Evolutionary conservation across 345 rosid species (phyloP), one percentile per base, ranked within the genome.

Genomic region (Euclidium syriacum): DNA sequence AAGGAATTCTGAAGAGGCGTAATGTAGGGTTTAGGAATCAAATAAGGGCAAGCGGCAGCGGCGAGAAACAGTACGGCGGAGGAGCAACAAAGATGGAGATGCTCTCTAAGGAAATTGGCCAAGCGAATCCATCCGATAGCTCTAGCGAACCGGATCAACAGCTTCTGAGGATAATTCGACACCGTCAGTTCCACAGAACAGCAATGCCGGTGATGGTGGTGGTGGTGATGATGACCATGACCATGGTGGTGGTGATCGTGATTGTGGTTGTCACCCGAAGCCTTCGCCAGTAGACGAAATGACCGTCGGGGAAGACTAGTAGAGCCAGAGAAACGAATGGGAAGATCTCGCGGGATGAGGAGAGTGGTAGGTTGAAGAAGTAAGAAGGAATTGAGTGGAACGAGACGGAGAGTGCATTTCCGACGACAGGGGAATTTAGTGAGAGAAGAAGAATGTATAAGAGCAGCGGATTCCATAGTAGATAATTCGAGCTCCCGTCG

Each of bases 21-120:
- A 67, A 77, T 78, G 29, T 72, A 73, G 2, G 81, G 74, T 66
- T 84, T 81, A 2, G 97, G 97, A 16, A 79, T 50, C 29, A 90
- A 46, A 63, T 63, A 83, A 60, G 99, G 97, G 54, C 92, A 85
- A 51, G 62, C 87, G 7, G 88, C 90, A n/a, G 95, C 91, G 2
- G 84, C 86, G 0, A 94, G 14, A 72, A 94, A 94, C 73, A 94
- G 20, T 11, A 62, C 88, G 12, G 90, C 71, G 42, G 99, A 78
- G 65, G 85, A 84, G 72, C 96, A 85, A 61, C 97, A 90, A 41
- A 79, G 83, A 42, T 80, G 91, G 62, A 94, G 79, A 64, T 94
- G 74, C 84, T 94, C 99, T 42, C 99, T 80, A 64, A 87, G 74
- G 68, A 78, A 74, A 78, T 84, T 78, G 19, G 99, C 97, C 46